Percentiles rank a stretch among this genome's conserved stretches.
These are phyloP conservation scores for Hypoxylon trugodes DNA, from an alignment of 495 filamentous ascomycete species.

Conservation along the genomic window DNA sequence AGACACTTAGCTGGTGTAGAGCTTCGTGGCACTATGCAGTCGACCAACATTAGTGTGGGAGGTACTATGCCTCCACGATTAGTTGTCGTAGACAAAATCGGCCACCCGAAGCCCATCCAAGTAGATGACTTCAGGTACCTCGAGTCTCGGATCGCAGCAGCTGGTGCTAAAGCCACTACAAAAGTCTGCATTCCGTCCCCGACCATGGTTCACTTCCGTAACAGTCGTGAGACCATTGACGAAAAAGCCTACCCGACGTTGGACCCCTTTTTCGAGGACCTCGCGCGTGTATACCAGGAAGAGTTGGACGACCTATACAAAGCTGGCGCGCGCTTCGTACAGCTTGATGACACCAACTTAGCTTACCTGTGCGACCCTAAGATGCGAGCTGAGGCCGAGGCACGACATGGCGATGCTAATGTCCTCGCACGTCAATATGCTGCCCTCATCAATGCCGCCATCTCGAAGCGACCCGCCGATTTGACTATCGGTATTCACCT, in stretches of 20 bases:
- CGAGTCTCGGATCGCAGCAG: slow-evolving; percentile 56
- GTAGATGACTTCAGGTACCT: slow-evolving; percentile 67
- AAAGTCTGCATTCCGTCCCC: slow-evolving; percentile 72
- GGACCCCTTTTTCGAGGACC: slow-evolving; percentile 67
- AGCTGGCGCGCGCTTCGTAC: slow-evolving; percentile 69
- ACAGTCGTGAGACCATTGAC: slow-evolving; percentile 65
- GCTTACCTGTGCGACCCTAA: slow-evolving; percentile 72
- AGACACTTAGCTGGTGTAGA: slow-evolving; percentile 54
- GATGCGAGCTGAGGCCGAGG: slow-evolving; percentile 68
- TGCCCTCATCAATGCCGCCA: slow-evolving; percentile 68
- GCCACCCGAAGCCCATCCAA: slow-evolving; percentile 60
- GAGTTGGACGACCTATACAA: slow-evolving; percentile 68
- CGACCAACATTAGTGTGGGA: slow-evolving; percentile 53
- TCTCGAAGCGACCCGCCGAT: slow-evolving; percentile 63
- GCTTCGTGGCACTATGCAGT: slow-evolving; percentile 51
- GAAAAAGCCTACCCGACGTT: slow-evolving; percentile 65
- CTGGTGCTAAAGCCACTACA: slow-evolving; percentile 59
- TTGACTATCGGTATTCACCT: slow-evolving; percentile 73
- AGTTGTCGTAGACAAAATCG: slow-evolving; percentile 56
- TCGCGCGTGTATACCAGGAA: slow-evolving; percentile 67
- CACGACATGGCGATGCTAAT: slow-evolving; percentile 64
- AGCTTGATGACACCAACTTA: slow-evolving; percentile 72
- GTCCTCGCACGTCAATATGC: slow-evolving; percentile 68
- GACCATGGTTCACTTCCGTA: slow-evolving; percentile 74
- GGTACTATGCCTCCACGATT: slow-evolving; percentile 56